phyloP scores from a whole-genome alignment of 176 grass and related monocot species.

The Phoenix dactylifera region DNA sequence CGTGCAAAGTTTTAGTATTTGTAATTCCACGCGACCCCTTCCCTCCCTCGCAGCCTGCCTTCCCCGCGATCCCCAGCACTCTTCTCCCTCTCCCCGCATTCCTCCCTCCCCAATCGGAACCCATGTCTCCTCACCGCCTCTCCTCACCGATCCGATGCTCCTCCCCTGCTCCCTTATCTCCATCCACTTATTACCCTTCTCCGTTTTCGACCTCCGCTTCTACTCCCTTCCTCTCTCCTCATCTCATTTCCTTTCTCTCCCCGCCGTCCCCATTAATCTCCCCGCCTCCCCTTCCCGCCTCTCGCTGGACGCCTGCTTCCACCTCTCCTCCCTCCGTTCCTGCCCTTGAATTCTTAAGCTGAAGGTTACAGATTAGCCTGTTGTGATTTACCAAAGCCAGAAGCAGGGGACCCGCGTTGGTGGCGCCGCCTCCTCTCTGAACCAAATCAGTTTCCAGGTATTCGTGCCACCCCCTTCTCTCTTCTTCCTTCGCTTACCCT shows the following conservation, averaged over 20 bases:
- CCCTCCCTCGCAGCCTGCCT: no score
- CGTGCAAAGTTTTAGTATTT: no score
- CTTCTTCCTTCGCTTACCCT: background rate
- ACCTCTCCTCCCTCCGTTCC: slow-evolving; percentile 21
- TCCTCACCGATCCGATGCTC: slow-evolving; percentile 29
- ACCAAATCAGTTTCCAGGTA: background rate
- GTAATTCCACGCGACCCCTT: no score
- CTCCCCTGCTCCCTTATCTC: slow-evolving; percentile 16
- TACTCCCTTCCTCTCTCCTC: slow-evolving; percentile 20
- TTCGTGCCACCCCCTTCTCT: slow-evolving; percentile 9
- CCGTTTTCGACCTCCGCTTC: slow-evolving; percentile 11
- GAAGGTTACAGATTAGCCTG: no score
- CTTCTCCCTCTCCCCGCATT: no score
- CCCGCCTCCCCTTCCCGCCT: slow-evolving; percentile 28
- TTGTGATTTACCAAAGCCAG: no score
- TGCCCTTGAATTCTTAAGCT: no score
- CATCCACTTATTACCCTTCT: slow-evolving; percentile 20
- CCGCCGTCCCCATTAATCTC: slow-evolving; percentile 15
- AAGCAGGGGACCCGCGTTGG: background rate
- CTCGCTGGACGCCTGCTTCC: slow-evolving; percentile 10
- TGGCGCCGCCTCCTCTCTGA: slow-evolving; percentile 8
- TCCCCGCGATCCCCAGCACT: no score
- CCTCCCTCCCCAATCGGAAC: no score
- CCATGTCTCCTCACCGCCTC: background rate
- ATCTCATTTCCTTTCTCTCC: slow-evolving; percentile 16